These are phyloP conservation scores for Madurella mycetomatis DNA, from an alignment of 2,329 filamentous ascomycete species.

Conservation along the genomic window DNA sequence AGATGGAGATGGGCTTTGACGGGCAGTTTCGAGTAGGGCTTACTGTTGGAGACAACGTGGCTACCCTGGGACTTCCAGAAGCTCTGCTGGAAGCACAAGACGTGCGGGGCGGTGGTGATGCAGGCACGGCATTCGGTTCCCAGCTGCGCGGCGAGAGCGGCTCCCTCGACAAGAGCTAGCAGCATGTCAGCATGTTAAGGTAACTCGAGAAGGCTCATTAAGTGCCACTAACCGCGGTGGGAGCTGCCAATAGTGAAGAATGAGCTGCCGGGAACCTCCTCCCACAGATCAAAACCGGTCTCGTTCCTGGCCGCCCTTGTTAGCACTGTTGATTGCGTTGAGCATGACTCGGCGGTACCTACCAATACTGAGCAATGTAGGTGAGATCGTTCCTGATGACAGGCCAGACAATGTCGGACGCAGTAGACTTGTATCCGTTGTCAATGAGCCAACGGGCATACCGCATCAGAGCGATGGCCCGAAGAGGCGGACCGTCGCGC, in stretches of 20 bases:
- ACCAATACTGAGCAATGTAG: constrained; percentile 71
- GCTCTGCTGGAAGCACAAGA: constrained; percentile 68
- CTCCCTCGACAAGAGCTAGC: constrained; percentile 60
- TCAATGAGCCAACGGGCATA: constrained; percentile 69
- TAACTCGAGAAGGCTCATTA: not conserved
- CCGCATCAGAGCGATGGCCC: constrained; percentile 66
- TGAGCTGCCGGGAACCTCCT: constrained; percentile 70
- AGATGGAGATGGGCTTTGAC: not conserved
- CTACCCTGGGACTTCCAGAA: constrained; percentile 63
- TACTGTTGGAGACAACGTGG: constrained; percentile 65
- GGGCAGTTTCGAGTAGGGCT: constrained; percentile 13
- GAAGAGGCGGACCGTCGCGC: constrained; percentile 71
- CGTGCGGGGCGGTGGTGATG: constrained; percentile 60
- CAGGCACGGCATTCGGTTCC: constrained; percentile 58
- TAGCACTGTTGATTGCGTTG: not conserved
- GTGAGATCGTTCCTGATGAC: constrained; percentile 70
- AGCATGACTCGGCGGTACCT: constrained; percentile 8
- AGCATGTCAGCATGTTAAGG: constrained; percentile 1
- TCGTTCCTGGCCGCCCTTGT: constrained; percentile 39
- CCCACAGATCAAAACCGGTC: constrained; percentile 74
- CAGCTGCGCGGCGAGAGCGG: constrained; percentile 58
- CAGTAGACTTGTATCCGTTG: constrained; percentile 59
- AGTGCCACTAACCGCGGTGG: constrained; percentile 52
- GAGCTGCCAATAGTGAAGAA: constrained; percentile 73
- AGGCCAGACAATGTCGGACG: constrained; percentile 61